phyloP scores from a whole-genome alignment of 371 early-diverging fungal species.

The Mucor sp. region DNA sequence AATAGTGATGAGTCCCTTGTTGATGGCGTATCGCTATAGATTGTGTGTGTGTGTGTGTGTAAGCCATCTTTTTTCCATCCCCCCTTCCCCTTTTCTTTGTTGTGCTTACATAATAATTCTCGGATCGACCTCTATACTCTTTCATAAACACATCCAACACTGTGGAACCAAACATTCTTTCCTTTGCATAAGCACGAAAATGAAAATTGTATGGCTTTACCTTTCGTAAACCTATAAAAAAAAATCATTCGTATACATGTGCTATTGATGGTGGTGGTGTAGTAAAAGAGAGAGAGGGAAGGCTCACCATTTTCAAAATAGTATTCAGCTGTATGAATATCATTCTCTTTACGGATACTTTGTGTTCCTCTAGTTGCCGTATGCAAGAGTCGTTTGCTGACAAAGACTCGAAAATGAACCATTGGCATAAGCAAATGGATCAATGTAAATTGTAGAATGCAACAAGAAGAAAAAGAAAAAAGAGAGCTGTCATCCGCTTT shows the following conservation, averaged over 20 bases:
- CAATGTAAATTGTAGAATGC: background rate
- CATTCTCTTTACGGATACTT: conserved; percentile 9
- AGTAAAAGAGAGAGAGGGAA: no score
- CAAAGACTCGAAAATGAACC: background rate
- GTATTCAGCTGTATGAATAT: conserved; percentile 38
- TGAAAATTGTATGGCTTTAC: conserved; percentile 83
- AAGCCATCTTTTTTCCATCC: background rate
- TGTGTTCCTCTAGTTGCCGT: background rate
- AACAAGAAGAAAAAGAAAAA: background rate
- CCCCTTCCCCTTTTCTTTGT: no score
- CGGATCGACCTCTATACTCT: conserved; percentile 86
- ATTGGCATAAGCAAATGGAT: background rate
- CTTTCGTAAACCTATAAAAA: conserved; percentile 65
- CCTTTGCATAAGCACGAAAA: conserved; percentile 85
- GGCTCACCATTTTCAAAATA: conserved; percentile 52
- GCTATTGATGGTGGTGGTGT: no score
- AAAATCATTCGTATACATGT: no score
- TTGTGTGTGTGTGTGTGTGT: background rate
- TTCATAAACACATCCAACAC: conserved; percentile 76
- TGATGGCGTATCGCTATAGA: conserved; percentile 77
- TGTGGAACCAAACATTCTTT: conserved; percentile 83
- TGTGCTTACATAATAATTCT: conserved; percentile 77
- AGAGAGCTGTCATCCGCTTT: background rate
- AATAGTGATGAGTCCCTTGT: conserved; percentile 75
- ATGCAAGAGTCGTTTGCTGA: background rate